Conservation (phyloP, 1,284 basidiomycete species). For the Microbotryum lychnidis-dioicae region DNA sequence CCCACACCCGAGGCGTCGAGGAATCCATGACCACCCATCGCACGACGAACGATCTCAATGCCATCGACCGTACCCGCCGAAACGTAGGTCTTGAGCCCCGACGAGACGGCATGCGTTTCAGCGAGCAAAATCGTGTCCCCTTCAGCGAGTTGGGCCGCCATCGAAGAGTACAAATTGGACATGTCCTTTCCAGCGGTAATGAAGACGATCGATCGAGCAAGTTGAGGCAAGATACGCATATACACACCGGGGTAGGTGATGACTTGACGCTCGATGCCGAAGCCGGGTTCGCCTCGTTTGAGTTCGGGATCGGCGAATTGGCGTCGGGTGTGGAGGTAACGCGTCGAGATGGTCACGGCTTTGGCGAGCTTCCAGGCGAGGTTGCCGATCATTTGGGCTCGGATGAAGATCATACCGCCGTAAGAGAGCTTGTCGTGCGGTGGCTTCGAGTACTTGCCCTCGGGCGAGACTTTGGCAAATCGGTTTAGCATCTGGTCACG, state of each 20-base stretch:
- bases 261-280: conserved; percentile 56
- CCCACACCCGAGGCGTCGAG: conserved; percentile 61
- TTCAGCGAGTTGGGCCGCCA: conserved; percentile 48
- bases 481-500: conserved; percentile 65
- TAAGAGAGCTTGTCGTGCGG: conserved; percentile 66
- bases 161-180: conserved; percentile 46
- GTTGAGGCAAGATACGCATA: conserved; percentile 59
- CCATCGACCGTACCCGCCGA: conserved; percentile 52
- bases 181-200: conserved; percentile 56
- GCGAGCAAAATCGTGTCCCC: conserved; percentile 52
- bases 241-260: conserved; percentile 63
- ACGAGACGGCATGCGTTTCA: conserved; percentile 63
- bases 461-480: conserved; percentile 61
- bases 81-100: conserved; percentile 59
- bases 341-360: conserved; percentile 61
- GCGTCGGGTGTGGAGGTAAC: conserved; percentile 63
- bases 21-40: conserved; percentile 71
- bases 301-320: conserved; percentile 45
- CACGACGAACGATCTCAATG: conserved; percentile 58
- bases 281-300: conserved; percentile 32
- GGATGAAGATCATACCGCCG: conserved; percentile 50
- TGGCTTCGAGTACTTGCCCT: conserved; percentile 59
- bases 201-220: conserved; percentile 64
- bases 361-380: conserved; percentile 54
- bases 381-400: conserved; percentile 49